Base-by-base conservation (phyloP, 2,329 filamentous ascomycete species). In the Teratosphaeria destructans region DNA sequence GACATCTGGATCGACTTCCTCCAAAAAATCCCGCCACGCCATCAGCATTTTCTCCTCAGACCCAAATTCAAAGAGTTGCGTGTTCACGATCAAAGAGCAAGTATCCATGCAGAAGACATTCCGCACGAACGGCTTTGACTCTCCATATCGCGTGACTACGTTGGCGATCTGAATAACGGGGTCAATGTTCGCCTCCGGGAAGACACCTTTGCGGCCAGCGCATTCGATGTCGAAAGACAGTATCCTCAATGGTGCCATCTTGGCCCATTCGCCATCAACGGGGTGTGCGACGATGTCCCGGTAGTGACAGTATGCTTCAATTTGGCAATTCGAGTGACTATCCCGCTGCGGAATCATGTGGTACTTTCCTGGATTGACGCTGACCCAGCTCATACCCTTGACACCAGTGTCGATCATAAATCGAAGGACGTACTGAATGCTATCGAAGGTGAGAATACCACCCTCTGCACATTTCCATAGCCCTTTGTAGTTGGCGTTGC, bases 371-470 rank as follows among this genome's bases (percentile, higher is more conserved):
- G 87, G 81, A 26, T 89, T 87, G 19, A 87, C 89, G 73, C 96
- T 90, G 0, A 97, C 90, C 94, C 94, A 99, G 1, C 91, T 93
- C 94, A 99, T 99, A 64, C 94, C 94, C 59, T 88, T 82, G 53
- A 99, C 87, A 82, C 92, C 88, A 66, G 89, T 95, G 74, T 99
- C 94, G 56, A 99, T 93, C 94, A 99, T 99, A 76, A 99, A 97
- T 57, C 94, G 84, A 65, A 97, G 76, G 29, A 97, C 85, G 71
- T 96, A 99, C 78, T 95, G 90, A 60, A 99, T 92, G 66, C 87
- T 96, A 78, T 99, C 94, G 68, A 93, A 99, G 0, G 94, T 97
- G 73, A 92, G 82, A 64, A 97, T 85, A 23, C 88, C 88, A 23
- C 82, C 83, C 6, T 83, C 82, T 16, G 81, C 78, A 23, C 78